Percentiles rank a stretch among this genome's conserved stretches.
phyloP scores from a whole-genome alignment of 306 rosid genomes.

The Castanea sativa region DNA sequence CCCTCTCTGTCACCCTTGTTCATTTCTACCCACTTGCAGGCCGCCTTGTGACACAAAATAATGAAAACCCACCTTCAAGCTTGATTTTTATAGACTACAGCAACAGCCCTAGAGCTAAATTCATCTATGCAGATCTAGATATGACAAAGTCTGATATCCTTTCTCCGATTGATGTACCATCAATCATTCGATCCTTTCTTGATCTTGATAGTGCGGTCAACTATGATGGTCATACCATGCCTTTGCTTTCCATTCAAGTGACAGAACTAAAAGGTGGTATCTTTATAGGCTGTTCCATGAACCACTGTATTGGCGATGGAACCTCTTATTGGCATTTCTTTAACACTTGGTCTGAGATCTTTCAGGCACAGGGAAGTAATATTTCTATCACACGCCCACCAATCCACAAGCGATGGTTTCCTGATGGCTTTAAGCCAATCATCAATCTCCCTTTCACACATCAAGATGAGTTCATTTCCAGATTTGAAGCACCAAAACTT shows the following conservation, averaged over 20 bases:
- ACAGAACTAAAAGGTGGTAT: slow-evolving; percentile 56
- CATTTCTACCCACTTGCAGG: slow-evolving; percentile 69
- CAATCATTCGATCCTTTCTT: slow-evolving; percentile 45
- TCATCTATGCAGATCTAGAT: slow-evolving; percentile 48
- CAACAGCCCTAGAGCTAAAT: slow-evolving; percentile 41
- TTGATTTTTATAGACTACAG: slow-evolving; percentile 37
- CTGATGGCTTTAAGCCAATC: slow-evolving; percentile 30
- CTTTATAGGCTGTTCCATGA: slow-evolving; percentile 65
- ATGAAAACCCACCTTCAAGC: slow-evolving; percentile 33
- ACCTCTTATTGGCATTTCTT: slow-evolving; percentile 63
- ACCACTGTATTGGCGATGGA: slow-evolving; percentile 50
- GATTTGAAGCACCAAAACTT: slow-evolving; percentile 36
- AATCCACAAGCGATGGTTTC: slow-evolving; percentile 47
- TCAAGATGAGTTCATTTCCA: slow-evolving; percentile 36
- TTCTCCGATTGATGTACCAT: slow-evolving; percentile 51
- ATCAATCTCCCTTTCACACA: slow-evolving; percentile 48
- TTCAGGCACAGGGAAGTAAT: slow-evolving; percentile 20
- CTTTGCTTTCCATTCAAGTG: slow-evolving; percentile 55
- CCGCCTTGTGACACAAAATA: slow-evolving; percentile 30
- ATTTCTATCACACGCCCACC: slow-evolving; percentile 34
- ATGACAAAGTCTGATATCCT: slow-evolving; percentile 43
- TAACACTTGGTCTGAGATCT: slow-evolving; percentile 56
- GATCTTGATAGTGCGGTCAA: slow-evolving; percentile 53
- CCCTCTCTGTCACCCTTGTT: slow-evolving; percentile 45
- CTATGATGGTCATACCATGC: slow-evolving; percentile 59